These are phyloP conservation scores for Sclerotinia trifoliorum DNA, from an alignment of 2,329 filamentous ascomycete species.

Conservation along the genomic window DNA sequence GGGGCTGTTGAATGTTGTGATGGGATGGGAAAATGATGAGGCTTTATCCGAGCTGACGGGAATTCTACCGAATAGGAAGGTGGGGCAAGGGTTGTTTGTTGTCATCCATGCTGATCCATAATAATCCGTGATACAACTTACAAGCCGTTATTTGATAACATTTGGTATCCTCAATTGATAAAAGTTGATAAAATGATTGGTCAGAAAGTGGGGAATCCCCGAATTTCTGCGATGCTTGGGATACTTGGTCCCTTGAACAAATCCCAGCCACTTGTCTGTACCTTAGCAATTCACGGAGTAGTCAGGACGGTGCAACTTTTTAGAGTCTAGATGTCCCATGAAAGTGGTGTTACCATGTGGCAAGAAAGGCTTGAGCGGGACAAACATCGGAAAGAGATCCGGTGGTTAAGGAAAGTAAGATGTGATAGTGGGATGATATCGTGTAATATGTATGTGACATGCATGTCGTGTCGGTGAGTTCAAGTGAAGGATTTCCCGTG, in stretches of 20 bases:
- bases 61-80: slow-evolving; percentile 11
- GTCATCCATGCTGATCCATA: background rate
- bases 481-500: background rate
- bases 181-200: background rate
- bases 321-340: background rate
- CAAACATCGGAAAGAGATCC: background rate
- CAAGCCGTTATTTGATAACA: background rate
- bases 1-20: background rate
- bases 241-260: background rate
- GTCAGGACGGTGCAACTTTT: background rate
- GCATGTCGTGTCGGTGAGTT: background rate
- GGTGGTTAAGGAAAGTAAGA: background rate
- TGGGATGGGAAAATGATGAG: slow-evolving; percentile 1
- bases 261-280: background rate
- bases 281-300: background rate
- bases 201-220: too few species aligned
- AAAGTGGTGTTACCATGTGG: slow-evolving; percentile 1
- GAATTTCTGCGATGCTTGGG: background rate
- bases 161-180: slow-evolving; percentile 4
- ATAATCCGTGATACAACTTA: slow-evolving; percentile 6
- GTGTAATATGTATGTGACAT: background rate
- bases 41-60: slow-evolving; percentile 10
- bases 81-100: slow-evolving; percentile 3
- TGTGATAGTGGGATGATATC: background rate
- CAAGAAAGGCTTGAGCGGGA: background rate